Evolutionary conservation across 768 basidiomycete species (phyloP).

Genomic region (Sporobolomyces pararoseus): DNA sequence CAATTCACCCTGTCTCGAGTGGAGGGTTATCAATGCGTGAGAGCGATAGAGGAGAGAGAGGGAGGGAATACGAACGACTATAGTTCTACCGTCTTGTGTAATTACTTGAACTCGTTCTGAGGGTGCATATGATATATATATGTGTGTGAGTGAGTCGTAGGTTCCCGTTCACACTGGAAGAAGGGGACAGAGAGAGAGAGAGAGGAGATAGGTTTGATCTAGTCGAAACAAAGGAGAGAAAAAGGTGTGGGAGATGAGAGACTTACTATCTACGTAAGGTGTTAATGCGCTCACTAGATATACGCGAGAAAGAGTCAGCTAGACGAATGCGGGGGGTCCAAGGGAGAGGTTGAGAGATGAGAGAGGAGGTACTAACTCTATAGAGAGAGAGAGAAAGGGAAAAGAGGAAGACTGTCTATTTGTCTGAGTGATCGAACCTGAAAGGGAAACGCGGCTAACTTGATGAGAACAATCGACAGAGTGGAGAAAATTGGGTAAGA

Average conservation of each 20-base stretch:
- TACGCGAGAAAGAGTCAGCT: background rate
- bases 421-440: background rate
- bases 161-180: background rate
- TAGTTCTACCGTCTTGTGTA: constrained; percentile 91
- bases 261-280: constrained; percentile 82
- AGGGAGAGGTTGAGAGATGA: background rate
- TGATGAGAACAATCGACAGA: background rate
- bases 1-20: constrained; percentile 65
- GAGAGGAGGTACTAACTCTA: background rate
- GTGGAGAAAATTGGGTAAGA: background rate
- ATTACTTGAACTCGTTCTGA: constrained; percentile 88
- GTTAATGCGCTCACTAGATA: constrained; percentile 74
- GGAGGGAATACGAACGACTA: constrained; percentile 64
- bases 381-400: background rate
- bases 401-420: background rate
- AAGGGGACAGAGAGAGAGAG: too few species aligned
- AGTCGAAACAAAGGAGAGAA: background rate
- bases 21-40: background rate
- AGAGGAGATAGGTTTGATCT: background rate
- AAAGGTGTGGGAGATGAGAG: too few species aligned
- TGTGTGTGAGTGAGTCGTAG: background rate
- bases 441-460: too few species aligned
- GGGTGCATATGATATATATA: too few species aligned
- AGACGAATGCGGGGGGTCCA: background rate
- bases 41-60: constrained; percentile 9